Evolutionary conservation across 2,329 filamentous ascomycete species (phyloP), one percentile per base, ranked within the genome.

Genomic region (Lomentospora prolificans): DNA sequence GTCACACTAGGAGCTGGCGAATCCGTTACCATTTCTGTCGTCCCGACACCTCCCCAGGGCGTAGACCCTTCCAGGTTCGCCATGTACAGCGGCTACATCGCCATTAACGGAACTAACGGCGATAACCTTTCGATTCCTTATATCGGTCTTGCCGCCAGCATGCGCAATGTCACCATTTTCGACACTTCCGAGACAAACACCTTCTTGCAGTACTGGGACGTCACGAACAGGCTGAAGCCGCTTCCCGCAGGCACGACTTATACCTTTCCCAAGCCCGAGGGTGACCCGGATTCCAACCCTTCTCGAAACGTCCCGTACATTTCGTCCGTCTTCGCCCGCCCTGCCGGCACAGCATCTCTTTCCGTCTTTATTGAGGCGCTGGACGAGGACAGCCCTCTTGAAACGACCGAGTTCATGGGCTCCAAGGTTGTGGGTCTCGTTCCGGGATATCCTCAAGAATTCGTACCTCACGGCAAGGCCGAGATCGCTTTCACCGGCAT

Each of bases 301-400:
- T 12, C 19, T 14, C 36, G 52, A 10, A 12, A 44, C 7, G 64
- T 7, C 61, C 62, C 22, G 63, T 74, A 12, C 76, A 77, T 14
- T 63, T 67, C 41, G 4, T 61, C 77, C 3, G 70, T 71, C 0
- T 60, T 72, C 56, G 64, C 67, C 48, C 60, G 79, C 4, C 68
- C 71, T 19, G 72, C 80, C n/a, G 78, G 78, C 30, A 74, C 74
- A 2, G 64, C 70, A 2, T 69, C 70, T 56, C 72, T 78, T 57
- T 63, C 78, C 19, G 68, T 80, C 0, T 70, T 74, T 64, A 68
- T 53, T 58, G 61, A 25, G 24, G 25, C 48, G 4, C 12, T 51
- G 8, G 48, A 51, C 48, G 24, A 28, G 10, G 25, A 25, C 48
- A 9, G 24, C 25, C 14, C 48, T 7, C 48, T 51, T 19, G 14